Base-by-base conservation (phyloP, 106 monocot genomes). In the Allium sativum region DNA sequence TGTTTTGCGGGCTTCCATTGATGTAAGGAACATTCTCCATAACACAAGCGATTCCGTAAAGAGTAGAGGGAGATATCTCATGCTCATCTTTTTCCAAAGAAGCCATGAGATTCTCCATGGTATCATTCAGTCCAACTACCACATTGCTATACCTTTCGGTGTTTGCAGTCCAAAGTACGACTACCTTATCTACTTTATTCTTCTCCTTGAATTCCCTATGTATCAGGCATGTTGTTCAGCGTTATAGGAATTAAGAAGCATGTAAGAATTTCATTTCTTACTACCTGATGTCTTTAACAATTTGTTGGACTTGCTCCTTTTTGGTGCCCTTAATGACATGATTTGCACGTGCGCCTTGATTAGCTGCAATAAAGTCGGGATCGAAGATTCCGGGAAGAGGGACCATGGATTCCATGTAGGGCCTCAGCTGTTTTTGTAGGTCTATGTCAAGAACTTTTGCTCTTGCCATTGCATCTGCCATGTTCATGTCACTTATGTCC, bases 1-100 rank as follows among this genome's bases (percentile, higher is more conserved):
- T 96, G 70, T 96, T 96, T 61, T 96, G 90, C 7, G 95, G 95
- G 75, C 95, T 96, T 22, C 95, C 95, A 44, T 96, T 96, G 66
- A 96, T 84, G 69, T 82, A 96, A 17, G 95, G 95, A 46, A 96
- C 64, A 52, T 79, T 76, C 79, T 90, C 90, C 55, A 87, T 66
- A 43, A 90, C 69, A 43, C 90, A 96, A 1, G 95, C 95, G 10
- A 96, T 56, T 12, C 79, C 95, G 58, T 74, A 96, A 52, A 96
- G 60, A 11, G 95, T 87, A 0, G 95, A 96, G 5, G 95, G 95
- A 10, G 95, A 90, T n/a, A 96, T 96, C 84, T 96, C 95, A 0
- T 72, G 14, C 65, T 91, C 90, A 20, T 96, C 63, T 60, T 65
- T 78, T 11, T 87, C 95, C 70, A 96, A 31, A 6, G 95, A 81